A percentile compares a stretch with the other conserved stretches of the same genome.
Conservation (phyloP, 768 basidiomycete species). For the Chalciporus chontae region DNA sequence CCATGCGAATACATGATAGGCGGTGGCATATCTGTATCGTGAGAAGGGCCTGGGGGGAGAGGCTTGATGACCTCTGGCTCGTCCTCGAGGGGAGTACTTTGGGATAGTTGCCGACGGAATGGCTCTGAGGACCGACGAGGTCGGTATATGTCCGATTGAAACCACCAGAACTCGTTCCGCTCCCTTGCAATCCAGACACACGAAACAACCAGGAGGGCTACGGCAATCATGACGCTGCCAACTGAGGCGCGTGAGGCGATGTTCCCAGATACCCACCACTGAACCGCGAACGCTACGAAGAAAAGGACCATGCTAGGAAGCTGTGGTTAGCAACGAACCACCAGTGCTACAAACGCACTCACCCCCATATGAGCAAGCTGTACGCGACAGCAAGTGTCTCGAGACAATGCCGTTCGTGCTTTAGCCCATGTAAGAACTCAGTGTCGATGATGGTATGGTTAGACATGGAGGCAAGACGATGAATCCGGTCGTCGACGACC, state of each 20-base stretch:
- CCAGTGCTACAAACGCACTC: slow-evolving; percentile 21
- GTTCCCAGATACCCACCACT: slow-evolving; percentile 21
- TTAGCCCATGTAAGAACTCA: slow-evolving; percentile 14
- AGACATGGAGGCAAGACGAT: too few species aligned
- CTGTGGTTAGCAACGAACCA: background rate
- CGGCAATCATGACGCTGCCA: slow-evolving; percentile 27
- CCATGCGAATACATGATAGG: slow-evolving; percentile 36
- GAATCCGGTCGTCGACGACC: too few species aligned
- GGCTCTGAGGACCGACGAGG: slow-evolving; percentile 31
- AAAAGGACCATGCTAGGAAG: slow-evolving; percentile 27
- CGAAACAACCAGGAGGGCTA: slow-evolving; percentile 39
- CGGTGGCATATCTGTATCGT: slow-evolving; percentile 20
- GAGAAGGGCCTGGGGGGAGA: slow-evolving; percentile 29
- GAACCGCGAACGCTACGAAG: slow-evolving; percentile 20
- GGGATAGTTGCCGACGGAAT: slow-evolving; percentile 19
- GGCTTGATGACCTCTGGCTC: slow-evolving; percentile 34
- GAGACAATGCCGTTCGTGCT: slow-evolving; percentile 35
- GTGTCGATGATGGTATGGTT: too few species aligned
- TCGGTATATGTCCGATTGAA: slow-evolving; percentile 26
- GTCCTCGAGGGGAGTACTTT: slow-evolving; percentile 17
- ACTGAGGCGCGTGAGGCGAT: slow-evolving; percentile 21
- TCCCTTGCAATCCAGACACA: slow-evolving; percentile 35
- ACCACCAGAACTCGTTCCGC: slow-evolving; percentile 22
- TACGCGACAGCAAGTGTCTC: slow-evolving; percentile 52
- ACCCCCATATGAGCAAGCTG: slow-evolving; percentile 59